Evolutionary conservation across 2,329 filamentous ascomycete species (phyloP), one percentile per base, ranked within the genome.

Genomic region (Cladophialophora exuberans): DNA sequence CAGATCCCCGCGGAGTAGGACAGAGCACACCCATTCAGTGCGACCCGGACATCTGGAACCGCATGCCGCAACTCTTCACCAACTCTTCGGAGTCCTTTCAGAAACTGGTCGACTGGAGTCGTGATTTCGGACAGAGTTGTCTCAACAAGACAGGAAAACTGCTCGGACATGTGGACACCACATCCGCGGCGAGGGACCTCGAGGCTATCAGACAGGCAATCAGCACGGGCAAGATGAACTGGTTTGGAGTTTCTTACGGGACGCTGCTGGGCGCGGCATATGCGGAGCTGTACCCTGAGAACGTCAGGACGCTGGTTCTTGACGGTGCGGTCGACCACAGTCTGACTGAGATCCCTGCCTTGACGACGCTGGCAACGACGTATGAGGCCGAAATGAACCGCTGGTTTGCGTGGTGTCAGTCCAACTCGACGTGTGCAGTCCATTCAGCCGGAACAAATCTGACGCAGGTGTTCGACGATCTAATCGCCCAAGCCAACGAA

Each of bases 281-380:
- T 57, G 75, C 76, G 1, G 65, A 72, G 54, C 66, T 78, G 1
- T 79, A 70, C 61, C 76, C 77, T 3, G 59, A 74, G 9, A 72
- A 71, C 25, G 66, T 78, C 49, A 63, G 76, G 5, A 65, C 70
- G 2, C 68, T 78, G 58, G 71, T 67, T 0, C 67, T 79, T n/a
- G 76, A 79, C 65, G 76, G 75, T 18, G 70, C 72, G 26, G 52
- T 76, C 26, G 74, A 78, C 61, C 75, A 75, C 60, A 70, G 69
- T 1, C 69, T 71, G 43, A 57, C 65, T 23, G 69, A 73, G 55
- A 46, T 75, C 1, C 62, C 48, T 3, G 22, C 22, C 4, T 35
- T 36, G 15, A 13, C 52, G 26, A 20, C 18, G 3, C 9, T 13
- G 25, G 38, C 38, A 23, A 53, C 42, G 48, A 49, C 49, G 9